These are phyloP conservation scores for Volvox carteri DNA, from an alignment of 163 green algal species.

Conservation along the genomic window DNA sequence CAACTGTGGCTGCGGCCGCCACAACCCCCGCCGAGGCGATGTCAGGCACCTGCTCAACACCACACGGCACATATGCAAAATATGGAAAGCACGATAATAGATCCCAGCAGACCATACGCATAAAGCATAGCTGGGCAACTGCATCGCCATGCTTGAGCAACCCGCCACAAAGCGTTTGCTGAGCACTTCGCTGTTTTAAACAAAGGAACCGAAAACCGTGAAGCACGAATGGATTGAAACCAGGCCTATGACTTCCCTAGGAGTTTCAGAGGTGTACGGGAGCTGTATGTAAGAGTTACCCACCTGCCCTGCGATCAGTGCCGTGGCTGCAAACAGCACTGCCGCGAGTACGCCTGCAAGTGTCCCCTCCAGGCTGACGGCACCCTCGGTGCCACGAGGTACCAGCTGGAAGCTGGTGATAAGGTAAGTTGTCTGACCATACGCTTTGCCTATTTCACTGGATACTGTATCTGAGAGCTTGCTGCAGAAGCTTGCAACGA, in stretches of 20 bases:
- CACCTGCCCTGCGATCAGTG: constrained; percentile 74
- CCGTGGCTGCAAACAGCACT: constrained; percentile 64
- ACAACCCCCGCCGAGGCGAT: constrained; percentile 64
- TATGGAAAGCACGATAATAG: background rate
- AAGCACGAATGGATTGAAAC: too few species aligned
- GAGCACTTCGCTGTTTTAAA: too few species aligned
- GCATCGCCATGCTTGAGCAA: too few species aligned
- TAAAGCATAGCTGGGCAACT: too few species aligned
- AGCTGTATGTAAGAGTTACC: too few species aligned
- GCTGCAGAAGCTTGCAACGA: constrained; percentile 95
- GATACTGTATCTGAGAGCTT: constrained; percentile 98
- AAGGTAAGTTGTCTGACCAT: constrained; percentile 96
- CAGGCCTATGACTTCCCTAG: too few species aligned
- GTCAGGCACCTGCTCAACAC: constrained; percentile 75
- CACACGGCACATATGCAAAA: too few species aligned
- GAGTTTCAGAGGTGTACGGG: too few species aligned
- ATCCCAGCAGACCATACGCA: too few species aligned
- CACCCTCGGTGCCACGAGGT: constrained; percentile 96
- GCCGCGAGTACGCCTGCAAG: constrained; percentile 84
- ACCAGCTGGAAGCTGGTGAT: constrained; percentile 91
- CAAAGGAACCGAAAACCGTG: too few species aligned
- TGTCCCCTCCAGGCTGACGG: constrained; percentile 95
- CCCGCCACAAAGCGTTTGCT: too few species aligned
- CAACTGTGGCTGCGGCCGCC: constrained; percentile 78
- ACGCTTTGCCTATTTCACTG: constrained; percentile 97